Conservation (phyloP, 805 yeast genomes). For the Saccharomycopsis synnaedendra region DNA sequence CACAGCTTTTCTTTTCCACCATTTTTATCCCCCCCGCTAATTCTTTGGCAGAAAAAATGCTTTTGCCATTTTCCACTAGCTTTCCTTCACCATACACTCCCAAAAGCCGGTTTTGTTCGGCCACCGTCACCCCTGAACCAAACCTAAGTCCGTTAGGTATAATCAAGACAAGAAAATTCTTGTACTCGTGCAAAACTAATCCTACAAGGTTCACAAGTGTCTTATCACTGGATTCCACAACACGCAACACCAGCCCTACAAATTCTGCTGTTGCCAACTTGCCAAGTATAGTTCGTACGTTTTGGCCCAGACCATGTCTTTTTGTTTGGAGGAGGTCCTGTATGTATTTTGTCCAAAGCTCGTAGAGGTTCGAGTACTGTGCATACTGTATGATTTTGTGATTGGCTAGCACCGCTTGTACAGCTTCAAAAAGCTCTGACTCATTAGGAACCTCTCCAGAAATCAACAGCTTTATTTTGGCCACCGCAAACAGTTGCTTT, state of each 20-base stretch:
- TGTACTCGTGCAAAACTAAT: constrained; percentile 14
- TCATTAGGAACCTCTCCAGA: not conserved
- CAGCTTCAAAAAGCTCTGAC: not conserved
- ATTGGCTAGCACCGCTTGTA: not conserved
- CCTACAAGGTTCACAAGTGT: constrained; percentile 6
- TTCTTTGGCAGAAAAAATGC: constrained; percentile 8
- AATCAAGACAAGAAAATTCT: constrained; percentile 11
- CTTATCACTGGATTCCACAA: constrained; percentile 1
- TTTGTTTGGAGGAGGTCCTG: constrained; percentile 1
- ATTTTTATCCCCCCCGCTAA: constrained; percentile 54
- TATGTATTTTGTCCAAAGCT: constrained; percentile 11
- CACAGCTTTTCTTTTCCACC: constrained; percentile 55
- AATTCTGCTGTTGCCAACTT: constrained; percentile 14
- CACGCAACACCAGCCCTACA: constrained; percentile 10
- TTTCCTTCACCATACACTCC: not conserved
- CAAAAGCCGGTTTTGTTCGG: constrained; percentile 3
- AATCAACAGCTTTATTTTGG: not conserved
- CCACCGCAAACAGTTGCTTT: not conserved
- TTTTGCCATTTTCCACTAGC: not conserved
- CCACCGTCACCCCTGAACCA: constrained; percentile 1
- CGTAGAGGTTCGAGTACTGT: constrained; percentile 4
- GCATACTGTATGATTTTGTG: constrained; percentile 4
- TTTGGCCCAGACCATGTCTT: not conserved
- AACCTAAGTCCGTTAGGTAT: constrained; percentile 9
- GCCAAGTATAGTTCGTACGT: not conserved